phyloP scores from a whole-genome alignment of 2,329 filamentous ascomycete species.

The Claviceps maximensis region DNA sequence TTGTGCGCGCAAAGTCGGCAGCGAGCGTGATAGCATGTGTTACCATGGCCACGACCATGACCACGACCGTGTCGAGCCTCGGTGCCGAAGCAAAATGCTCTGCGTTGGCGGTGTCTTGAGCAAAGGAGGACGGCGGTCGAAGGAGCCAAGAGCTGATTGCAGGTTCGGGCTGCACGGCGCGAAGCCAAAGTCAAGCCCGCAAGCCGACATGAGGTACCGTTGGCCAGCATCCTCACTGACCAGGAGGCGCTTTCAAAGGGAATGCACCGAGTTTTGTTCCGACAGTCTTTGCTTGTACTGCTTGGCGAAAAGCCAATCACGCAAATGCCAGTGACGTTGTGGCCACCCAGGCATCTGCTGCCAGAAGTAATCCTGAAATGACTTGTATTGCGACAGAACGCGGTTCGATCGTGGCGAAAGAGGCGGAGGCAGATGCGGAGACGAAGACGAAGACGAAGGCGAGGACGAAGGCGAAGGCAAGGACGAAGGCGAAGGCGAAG shows the following conservation, averaged over 20 bases:
- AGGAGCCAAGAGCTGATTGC: not conserved
- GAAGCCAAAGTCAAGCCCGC: not conserved
- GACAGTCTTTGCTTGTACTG: not conserved
- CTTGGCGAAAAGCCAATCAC: not conserved
- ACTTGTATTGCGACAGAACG: not conserved
- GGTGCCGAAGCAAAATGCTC: constrained; percentile 34
- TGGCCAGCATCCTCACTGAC: constrained; percentile 1
- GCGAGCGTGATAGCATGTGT: constrained; percentile 28
- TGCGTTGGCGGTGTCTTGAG: constrained; percentile 13
- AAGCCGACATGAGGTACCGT: not conserved
- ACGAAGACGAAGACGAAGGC: not conserved
- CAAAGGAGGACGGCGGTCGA: constrained; percentile 1
- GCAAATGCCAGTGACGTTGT: not conserved
- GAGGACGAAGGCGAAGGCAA: not conserved
- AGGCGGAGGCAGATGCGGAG: not conserved
- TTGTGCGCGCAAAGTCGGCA: constrained; percentile 29
- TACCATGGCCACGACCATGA: constrained; percentile 21
- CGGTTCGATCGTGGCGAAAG: not conserved
- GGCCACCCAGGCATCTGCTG: not conserved
- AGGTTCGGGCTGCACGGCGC: constrained; percentile 1
- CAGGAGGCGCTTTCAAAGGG: not conserved
- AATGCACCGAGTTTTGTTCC: not conserved
- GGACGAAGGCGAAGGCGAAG: not conserved
- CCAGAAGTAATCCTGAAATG: not conserved
- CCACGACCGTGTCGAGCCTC: constrained; percentile 32